Evolutionary conservation across 805 yeast genomes (phyloP).

Genomic region (Lipomyces yamanashiensis): DNA sequence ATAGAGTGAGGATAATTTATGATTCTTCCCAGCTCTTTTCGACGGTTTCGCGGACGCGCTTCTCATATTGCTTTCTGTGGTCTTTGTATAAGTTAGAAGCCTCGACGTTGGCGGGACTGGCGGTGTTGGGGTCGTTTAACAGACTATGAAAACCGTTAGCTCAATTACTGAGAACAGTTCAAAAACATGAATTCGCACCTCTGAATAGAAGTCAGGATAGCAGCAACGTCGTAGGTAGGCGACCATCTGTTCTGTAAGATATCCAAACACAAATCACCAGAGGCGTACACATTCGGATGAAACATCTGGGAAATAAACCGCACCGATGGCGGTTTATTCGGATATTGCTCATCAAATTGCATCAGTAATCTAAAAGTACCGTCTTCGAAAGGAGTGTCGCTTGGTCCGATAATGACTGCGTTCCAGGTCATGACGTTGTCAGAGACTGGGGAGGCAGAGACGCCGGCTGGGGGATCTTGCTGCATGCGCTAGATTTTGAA

Average conservation of each 20-base stretch:
- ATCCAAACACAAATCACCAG: conserved; percentile 94
- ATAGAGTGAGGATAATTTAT: neutral
- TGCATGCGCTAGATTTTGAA: conserved; percentile 73
- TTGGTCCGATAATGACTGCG: conserved; percentile 96
- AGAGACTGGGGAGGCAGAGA: conserved; percentile 94
- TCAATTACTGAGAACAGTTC: neutral
- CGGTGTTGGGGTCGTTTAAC: conserved; percentile 93
- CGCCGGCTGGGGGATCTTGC: conserved; percentile 97
- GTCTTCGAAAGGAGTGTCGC: conserved; percentile 97
- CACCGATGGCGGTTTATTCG: conserved; percentile 94
- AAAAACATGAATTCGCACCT: conserved; percentile 45
- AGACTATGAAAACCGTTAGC: conserved; percentile 46
- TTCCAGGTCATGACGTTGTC: conserved; percentile 98
- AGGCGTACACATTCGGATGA: conserved; percentile 96
- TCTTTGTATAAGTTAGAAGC: conserved; percentile 95
- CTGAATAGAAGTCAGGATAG: conserved; percentile 91
- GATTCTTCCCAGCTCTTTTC: conserved; percentile 81
- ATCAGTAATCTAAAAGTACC: conserved; percentile 88
- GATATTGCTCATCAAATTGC: conserved; percentile 95
- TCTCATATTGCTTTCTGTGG: conserved; percentile 88
- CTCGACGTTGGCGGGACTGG: conserved; percentile 97
- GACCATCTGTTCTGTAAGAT: conserved; percentile 97
- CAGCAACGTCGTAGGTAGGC: conserved; percentile 96
- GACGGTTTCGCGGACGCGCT: conserved; percentile 91
- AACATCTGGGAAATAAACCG: conserved; percentile 93